Conservation (phyloP, 1,139 yeast genomes). For the Kluyveromyces sp. region DNA sequence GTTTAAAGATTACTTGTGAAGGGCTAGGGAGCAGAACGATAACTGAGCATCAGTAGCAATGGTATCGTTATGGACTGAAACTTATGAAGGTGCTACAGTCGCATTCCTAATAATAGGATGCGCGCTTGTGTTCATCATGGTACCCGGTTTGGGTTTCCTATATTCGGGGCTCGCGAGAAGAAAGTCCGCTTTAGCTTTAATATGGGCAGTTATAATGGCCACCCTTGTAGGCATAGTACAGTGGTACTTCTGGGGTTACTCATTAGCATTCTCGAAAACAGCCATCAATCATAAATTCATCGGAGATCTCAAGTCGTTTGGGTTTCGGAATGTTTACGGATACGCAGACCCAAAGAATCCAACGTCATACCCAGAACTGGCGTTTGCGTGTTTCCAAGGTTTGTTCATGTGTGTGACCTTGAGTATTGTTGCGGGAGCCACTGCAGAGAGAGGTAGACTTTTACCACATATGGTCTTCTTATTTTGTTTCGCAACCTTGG, state of each 20-base stretch:
- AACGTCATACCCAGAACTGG: constrained; percentile 65
- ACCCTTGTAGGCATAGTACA: constrained; percentile 76
- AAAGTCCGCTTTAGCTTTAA: constrained; percentile 81
- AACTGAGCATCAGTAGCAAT: constrained; percentile 7
- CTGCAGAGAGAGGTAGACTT: constrained; percentile 88
- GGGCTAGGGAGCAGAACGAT: too few relatives aligned
- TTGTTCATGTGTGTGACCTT: constrained; percentile 86
- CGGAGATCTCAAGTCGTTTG: constrained; percentile 78
- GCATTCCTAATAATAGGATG: constrained; percentile 46
- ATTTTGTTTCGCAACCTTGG: constrained; percentile 84
- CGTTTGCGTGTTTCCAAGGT: constrained; percentile 81
- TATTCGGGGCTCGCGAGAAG: constrained; percentile 91
- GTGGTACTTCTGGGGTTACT: constrained; percentile 98
- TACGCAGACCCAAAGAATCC: constrained; percentile 29
- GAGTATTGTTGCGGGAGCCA: constrained; percentile 90
- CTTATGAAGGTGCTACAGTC: constrained; percentile 45
- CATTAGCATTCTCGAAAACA: constrained; percentile 71
- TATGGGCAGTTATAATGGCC: constrained; percentile 73
- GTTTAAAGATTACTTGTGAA: too few relatives aligned
- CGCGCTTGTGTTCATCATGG: constrained; percentile 81
- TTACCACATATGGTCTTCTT: constrained; percentile 77
- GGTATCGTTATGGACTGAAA: constrained; percentile 28
- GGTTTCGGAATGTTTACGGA: constrained; percentile 65
- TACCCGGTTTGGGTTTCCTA: constrained; percentile 88
- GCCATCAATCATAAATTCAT: constrained; percentile 70